A percentile compares a stretch with the other conserved stretches of the same genome.
phyloP scores from a whole-genome alignment of 2,329 filamentous ascomycete species.

The Tetracladium maxilliforme region DNA sequence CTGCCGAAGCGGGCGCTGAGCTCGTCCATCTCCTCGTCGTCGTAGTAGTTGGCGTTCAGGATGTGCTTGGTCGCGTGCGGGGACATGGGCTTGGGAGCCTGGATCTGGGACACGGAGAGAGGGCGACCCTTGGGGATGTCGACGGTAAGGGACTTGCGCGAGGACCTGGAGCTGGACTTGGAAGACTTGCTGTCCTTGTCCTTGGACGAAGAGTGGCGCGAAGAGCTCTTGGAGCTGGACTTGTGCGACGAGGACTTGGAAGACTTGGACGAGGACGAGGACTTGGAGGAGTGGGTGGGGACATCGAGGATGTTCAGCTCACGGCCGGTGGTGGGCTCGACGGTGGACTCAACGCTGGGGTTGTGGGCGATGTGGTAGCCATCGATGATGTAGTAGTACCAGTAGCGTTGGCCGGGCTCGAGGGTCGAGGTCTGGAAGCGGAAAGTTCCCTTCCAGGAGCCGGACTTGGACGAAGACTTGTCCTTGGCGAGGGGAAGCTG shows the following conservation, averaged over 20 bases:
- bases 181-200: slow-evolving; percentile 28
- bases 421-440: slow-evolving; percentile 81
- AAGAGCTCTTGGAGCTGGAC: slow-evolving; percentile 16
- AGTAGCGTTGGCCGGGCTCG: slow-evolving; percentile 84
- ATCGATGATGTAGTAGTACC: slow-evolving; percentile 99
- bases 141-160: slow-evolving; percentile 29
- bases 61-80: slow-evolving; percentile 81
- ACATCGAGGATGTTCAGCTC: slow-evolving; percentile 97
- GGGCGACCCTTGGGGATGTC: slow-evolving; percentile 81
- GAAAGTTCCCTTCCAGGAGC: slow-evolving; percentile 92
- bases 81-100: slow-evolving; percentile 77
- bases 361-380: slow-evolving; percentile 97
- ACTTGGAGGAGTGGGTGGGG: slow-evolving; percentile 38
- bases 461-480: slow-evolving; percentile 65
- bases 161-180: slow-evolving; percentile 20
- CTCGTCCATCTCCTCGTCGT: slow-evolving; percentile 60
- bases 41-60: slow-evolving; percentile 65
- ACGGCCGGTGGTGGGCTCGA: slow-evolving; percentile 92
- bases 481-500: slow-evolving; percentile 93
- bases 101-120: slow-evolving; percentile 77
- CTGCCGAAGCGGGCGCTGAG: slow-evolving; percentile 61
- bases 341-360: slow-evolving; percentile 74
- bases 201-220: slow-evolving; percentile 17
- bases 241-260: slow-evolving; percentile 26
- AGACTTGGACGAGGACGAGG: slow-evolving; percentile 27